phyloP scores from a whole-genome alignment of 441 rosid genomes.

The Pelargonium myrrhifolium region DNA sequence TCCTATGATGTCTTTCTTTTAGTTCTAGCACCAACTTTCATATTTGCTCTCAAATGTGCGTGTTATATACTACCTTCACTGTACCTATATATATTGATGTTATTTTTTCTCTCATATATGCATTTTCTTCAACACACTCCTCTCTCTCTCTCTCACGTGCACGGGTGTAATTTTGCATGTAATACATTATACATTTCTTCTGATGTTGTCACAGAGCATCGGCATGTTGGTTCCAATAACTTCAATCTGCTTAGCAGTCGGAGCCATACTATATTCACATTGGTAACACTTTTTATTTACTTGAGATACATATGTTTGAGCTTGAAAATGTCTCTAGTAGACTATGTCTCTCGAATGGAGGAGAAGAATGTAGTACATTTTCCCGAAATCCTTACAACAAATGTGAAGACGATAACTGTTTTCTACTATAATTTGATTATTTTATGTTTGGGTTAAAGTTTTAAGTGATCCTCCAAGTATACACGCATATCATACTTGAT shows the following conservation, averaged over 20 bases:
- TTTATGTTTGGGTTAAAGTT: neutral
- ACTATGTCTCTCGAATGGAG: neutral
- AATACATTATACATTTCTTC: slow-evolving; percentile 2
- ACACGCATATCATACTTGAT: no score
- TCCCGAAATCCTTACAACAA: neutral
- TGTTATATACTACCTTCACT: neutral
- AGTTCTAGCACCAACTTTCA: neutral
- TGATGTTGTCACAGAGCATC: slow-evolving; percentile 65
- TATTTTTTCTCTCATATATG: slow-evolving; percentile 4
- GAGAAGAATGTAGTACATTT: neutral
- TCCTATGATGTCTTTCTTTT: neutral
- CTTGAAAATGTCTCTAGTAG: neutral
- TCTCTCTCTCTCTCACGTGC: neutral
- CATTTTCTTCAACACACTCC: neutral
- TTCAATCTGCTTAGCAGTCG: slow-evolving; percentile 93
- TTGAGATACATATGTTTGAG: neutral
- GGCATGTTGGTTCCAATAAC: slow-evolving; percentile 98
- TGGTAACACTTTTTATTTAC: slow-evolving; percentile 36
- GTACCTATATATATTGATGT: slow-evolving; percentile 1
- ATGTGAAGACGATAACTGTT: neutral
- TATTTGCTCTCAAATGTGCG: neutral
- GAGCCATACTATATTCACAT: slow-evolving; percentile 95
- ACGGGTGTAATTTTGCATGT: neutral
- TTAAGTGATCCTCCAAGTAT: no score
- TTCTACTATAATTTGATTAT: neutral